Conservation (phyloP, 163 green algal genomes). For the Scenedesmus sp. region DNA sequence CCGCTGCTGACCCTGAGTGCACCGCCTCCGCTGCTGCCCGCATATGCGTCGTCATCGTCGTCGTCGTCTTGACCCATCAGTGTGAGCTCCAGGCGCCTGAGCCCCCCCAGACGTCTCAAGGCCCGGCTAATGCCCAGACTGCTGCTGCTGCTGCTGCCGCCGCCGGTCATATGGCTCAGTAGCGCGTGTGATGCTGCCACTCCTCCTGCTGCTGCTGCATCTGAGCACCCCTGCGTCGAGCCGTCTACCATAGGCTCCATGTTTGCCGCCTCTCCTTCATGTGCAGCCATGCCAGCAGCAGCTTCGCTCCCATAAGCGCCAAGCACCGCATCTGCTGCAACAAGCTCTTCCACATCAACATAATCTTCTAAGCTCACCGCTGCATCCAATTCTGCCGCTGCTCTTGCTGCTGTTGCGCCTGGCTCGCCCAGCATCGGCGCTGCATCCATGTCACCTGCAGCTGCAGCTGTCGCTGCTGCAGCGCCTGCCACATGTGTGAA, state of each 20-base stretch:
- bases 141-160: constrained; percentile 14
- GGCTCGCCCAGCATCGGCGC: background rate
- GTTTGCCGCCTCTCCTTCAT: background rate
- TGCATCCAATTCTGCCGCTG: background rate
- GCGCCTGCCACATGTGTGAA: constrained; percentile 28
- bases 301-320: background rate
- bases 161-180: background rate
- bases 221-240: background rate
- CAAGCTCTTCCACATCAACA: background rate
- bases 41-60: background rate
- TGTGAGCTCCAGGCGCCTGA: constrained; percentile 5
- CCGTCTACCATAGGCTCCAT: background rate
- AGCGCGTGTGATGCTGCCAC: background rate
- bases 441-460: background rate
- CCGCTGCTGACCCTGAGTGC: background rate
- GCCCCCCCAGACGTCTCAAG: background rate
- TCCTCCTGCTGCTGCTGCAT: background rate
- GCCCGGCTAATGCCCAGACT: constrained; percentile 6
- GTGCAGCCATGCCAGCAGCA: background rate
- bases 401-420: background rate
- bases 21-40: background rate
- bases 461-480: background rate
- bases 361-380: background rate
- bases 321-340: background rate
- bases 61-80: constrained; percentile 10